phyloP scores from a whole-genome alignment of 1,284 basidiomycete species.

The Irpex lacteus region DNA sequence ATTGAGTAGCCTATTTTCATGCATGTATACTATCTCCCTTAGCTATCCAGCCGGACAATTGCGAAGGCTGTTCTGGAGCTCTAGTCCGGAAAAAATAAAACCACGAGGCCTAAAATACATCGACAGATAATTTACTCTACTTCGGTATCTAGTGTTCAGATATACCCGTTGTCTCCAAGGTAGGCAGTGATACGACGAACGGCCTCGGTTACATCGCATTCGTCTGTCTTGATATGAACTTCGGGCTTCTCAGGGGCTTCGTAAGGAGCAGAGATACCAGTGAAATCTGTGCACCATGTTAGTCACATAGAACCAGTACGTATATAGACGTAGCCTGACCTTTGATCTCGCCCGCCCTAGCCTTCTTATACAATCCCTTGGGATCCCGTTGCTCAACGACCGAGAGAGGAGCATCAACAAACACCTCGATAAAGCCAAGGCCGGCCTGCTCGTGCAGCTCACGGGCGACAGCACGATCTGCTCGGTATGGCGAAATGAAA shows the following conservation, averaged over 20 bases:
- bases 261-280: slow-evolving; percentile 96
- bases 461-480: slow-evolving; percentile 85
- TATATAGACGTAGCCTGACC: slow-evolving; percentile 43
- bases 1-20: background rate
- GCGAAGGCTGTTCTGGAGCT: no score
- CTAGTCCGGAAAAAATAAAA: no score
- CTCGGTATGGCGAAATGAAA: slow-evolving; percentile 97
- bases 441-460: slow-evolving; percentile 74
- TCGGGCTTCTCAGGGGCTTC: slow-evolving; percentile 87
- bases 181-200: slow-evolving; percentile 85
- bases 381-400: slow-evolving; percentile 94
- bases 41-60: background rate
- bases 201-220: slow-evolving; percentile 76
- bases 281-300: slow-evolving; percentile 71
- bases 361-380: slow-evolving; percentile 98
- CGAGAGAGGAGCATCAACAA: slow-evolving; percentile 86
- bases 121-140: slow-evolving; percentile 5
- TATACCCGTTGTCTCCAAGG: slow-evolving; percentile 62
- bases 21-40: background rate
- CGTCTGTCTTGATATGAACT: slow-evolving; percentile 90
- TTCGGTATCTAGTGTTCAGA: slow-evolving; percentile 28
- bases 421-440: slow-evolving; percentile 92
- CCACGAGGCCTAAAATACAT: background rate
- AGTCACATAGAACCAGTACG: no score
- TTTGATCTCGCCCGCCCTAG: slow-evolving; percentile 94